Base-by-base conservation (phyloP, 441 rosid species). In the Pelargonium fulgidum region DNA sequence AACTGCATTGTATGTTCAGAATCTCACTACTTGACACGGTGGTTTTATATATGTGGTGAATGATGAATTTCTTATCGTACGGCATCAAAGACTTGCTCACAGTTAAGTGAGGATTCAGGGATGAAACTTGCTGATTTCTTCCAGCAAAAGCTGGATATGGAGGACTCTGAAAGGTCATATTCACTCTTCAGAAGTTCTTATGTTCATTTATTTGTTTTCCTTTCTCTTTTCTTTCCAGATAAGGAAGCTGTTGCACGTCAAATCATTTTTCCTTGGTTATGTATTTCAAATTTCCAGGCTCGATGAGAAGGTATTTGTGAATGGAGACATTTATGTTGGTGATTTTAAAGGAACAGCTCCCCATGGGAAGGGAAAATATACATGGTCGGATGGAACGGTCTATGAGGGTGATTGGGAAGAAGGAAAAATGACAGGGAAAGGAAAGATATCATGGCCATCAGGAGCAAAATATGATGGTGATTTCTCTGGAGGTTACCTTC, bases 321-420 rank as follows among this genome's bases (percentile, higher is more conserved):
- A 84, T 64, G 97, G 97, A 69, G 98, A 94, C 78, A 68, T 77
- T 8, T 94, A 85, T 81, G 47, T 44, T 70, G 99, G 98, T 77
- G 74, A 76, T 66, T 80, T 85, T 39, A 80, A 73, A 73, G 93
- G 90, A 73, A 67, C 64, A 3, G 76, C 92, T 75, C 96, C 97
- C 77, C 82, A 84, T 50, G 97, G 94, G 14, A 89, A 81, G 69
- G 99, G 99, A 29, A 85, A 80, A 79, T 94, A 94, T 69, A 76
- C 62, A 8, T 94, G 99, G 97, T 72, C 50, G 0, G 87, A 87
- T 78, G 88, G 88, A 74, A 85, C 88, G 3, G 68, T 83, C 17
- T 94, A 89, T 29, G 90, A 92, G 19, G 99, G 99, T 58, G 90
- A 89, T 45, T 94, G 99, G 99, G 96, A 89, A 81, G 88, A 81